Conservation (phyloP, 768 basidiomycete genomes). For the Russula brevipes region DNA sequence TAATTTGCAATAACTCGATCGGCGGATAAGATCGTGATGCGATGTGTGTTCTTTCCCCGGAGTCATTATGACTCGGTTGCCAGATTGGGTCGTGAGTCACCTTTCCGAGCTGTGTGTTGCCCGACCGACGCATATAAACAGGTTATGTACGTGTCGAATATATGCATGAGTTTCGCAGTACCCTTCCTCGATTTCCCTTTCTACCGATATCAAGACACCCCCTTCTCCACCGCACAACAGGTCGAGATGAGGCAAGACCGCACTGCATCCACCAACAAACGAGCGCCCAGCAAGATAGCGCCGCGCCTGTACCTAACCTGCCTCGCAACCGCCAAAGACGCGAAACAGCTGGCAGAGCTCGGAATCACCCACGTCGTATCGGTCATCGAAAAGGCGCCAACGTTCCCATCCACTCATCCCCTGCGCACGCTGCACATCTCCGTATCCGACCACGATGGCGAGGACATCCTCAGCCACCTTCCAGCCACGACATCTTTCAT, state of each 20-base stretch:
- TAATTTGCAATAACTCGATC: too few species aligned
- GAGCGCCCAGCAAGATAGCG: slow-evolving; percentile 34
- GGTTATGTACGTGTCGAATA: neutral
- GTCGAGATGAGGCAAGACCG: neutral
- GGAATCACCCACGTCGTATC: slow-evolving; percentile 74
- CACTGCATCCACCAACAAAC: neutral
- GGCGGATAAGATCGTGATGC: too few species aligned
- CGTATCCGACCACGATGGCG: slow-evolving; percentile 38
- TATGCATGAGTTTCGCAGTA: neutral
- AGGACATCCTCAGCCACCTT: slow-evolving; percentile 44
- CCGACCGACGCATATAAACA: too few species aligned
- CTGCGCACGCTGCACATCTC: slow-evolving; percentile 51
- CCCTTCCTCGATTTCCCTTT: neutral
- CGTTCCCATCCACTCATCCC: slow-evolving; percentile 35
- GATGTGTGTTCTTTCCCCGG: neutral
- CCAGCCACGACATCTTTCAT: slow-evolving; percentile 51
- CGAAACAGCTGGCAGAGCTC: slow-evolving; percentile 43
- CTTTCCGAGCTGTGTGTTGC: too few species aligned
- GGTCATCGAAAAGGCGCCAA: slow-evolving; percentile 49
- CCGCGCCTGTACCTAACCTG: slow-evolving; percentile 61
- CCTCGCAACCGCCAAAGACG: slow-evolving; percentile 49
- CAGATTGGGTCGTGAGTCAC: neutral
- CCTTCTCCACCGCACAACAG: neutral
- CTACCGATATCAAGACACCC: neutral
- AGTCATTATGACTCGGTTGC: slow-evolving; percentile 3